Evolutionary conservation across 1,139 yeast genomes (phyloP), one percentile per base, ranked within the genome.

Genomic region (Ogataea hybrid): DNA sequence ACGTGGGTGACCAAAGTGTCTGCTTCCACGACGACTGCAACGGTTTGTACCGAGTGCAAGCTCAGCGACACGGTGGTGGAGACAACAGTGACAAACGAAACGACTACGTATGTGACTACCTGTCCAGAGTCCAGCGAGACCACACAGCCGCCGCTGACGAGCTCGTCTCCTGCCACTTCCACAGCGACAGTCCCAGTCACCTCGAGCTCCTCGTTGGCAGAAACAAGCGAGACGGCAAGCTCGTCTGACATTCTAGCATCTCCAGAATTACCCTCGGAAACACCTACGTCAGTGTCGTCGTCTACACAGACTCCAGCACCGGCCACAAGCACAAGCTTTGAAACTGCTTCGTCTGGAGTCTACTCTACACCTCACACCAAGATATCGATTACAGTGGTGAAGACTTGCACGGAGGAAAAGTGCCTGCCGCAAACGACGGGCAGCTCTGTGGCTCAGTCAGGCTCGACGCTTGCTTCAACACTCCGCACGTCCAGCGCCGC

Each of bases 101-200:
- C 28, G n/a, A 39, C 42, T 10, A 27, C 6, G 2, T 39, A 39
- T 29, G 31, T 23, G 28, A 39, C 42, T 3, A 22, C 33, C 23
- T 39, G 37, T 29, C 28, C 41, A 14, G 41, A 38, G 14, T 20
- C 31, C 7, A 25, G 15, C 28, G 28, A 18, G 6, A 18, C 20
- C 8, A 18, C 20, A 18, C 20, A 18, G 20, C 20, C 6, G 20
- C 20, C 20, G 6, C 7, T 6, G 20, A 18, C 20, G 20, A 18
- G 20, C 20, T 18, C 20, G 8, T 6, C 20, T 18, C 20, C 20
- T 6, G 20, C 20, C 7, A 18, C 20, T 6, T 18, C 20, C 8
- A 6, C 20, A 18, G 8, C 3, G 2, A 18, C 20, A 6, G 8
- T 7, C 6, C 20, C 20, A 18, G 20, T 8, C 8, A 18, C 20